phyloP scores from a whole-genome alignment of 495 filamentous ascomycete genomes.

The Cairneyella variabilis region DNA sequence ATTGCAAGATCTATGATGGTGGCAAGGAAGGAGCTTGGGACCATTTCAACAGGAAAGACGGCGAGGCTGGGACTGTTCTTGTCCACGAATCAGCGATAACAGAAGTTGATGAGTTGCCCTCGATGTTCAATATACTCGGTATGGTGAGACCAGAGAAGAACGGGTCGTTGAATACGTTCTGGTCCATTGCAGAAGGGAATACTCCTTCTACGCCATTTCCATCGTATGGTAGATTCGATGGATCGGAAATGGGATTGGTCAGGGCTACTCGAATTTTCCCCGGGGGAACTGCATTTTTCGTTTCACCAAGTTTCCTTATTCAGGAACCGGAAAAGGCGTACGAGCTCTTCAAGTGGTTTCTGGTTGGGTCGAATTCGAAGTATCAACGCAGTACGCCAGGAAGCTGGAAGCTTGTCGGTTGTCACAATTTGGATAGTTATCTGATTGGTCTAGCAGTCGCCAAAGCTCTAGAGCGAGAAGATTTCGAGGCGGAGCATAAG shows the following conservation, averaged over 20 bases:
- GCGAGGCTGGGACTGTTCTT: slow-evolving; percentile 5
- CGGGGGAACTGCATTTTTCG: slow-evolving; percentile 49
- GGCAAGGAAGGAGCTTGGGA: slow-evolving; percentile 22
- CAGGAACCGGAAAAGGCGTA: slow-evolving; percentile 45
- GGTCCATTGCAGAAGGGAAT: slow-evolving; percentile 13
- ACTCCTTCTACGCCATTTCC: slow-evolving; percentile 12
- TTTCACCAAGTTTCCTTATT: slow-evolving; percentile 61
- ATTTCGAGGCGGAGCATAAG: slow-evolving; percentile 13
- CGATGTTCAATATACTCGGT: background rate
- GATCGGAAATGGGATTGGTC: slow-evolving; percentile 9
- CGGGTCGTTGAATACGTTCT: slow-evolving; percentile 16
- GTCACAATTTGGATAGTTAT: slow-evolving; percentile 27
- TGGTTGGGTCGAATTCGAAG: slow-evolving; percentile 19
- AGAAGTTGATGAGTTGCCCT: slow-evolving; percentile 10
- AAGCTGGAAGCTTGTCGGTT: slow-evolving; percentile 36
- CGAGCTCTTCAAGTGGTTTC: slow-evolving; percentile 57
- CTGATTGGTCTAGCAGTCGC: slow-evolving; percentile 35
- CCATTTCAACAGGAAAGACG: slow-evolving; percentile 6
- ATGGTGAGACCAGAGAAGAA: background rate
- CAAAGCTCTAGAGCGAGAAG: slow-evolving; percentile 32
- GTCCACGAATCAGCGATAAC: slow-evolving; percentile 23
- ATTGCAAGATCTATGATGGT: slow-evolving; percentile 20
- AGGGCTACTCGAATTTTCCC: slow-evolving; percentile 49
- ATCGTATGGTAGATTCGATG: background rate
- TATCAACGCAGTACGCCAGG: slow-evolving; percentile 28